phyloP scores from a whole-genome alignment of 2,329 filamentous ascomycete genomes.

The Pseudogymnoascus destructans region DNA sequence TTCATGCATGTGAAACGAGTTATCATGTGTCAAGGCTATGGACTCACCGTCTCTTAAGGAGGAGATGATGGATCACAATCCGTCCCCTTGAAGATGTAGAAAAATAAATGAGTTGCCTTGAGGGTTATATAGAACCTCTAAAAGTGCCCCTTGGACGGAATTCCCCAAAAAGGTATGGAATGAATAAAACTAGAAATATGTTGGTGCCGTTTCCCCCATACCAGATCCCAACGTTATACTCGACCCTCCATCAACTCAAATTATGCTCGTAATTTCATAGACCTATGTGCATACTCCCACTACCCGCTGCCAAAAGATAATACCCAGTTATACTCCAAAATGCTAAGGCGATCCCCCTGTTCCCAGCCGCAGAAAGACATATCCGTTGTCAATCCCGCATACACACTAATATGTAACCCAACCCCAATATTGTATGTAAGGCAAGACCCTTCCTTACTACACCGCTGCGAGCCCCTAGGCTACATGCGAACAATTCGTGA shows the following conservation, averaged over 20 bases:
- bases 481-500: neutral
- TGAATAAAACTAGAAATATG: neutral
- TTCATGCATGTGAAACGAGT: neutral
- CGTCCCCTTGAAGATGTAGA: neutral
- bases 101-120: neutral
- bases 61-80: neutral
- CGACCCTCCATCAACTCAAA: neutral
- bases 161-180: neutral
- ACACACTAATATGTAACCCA: conserved; percentile 2
- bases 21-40: neutral
- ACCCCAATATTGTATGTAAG: neutral
- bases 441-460: neutral
- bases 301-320: neutral
- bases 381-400: neutral
- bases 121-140: neutral
- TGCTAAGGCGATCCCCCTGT: neutral
- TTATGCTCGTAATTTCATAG: conserved; percentile 1
- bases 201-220: neutral
- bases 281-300: neutral
- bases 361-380: neutral
- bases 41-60: neutral
- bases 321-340: conserved; percentile 8
- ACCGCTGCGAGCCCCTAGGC: neutral
- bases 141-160: neutral
- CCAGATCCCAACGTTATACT: neutral